Conservation (phyloP, 2,329 filamentous ascomycete species). For the Magnaporthiopsis rhizophila region DNA sequence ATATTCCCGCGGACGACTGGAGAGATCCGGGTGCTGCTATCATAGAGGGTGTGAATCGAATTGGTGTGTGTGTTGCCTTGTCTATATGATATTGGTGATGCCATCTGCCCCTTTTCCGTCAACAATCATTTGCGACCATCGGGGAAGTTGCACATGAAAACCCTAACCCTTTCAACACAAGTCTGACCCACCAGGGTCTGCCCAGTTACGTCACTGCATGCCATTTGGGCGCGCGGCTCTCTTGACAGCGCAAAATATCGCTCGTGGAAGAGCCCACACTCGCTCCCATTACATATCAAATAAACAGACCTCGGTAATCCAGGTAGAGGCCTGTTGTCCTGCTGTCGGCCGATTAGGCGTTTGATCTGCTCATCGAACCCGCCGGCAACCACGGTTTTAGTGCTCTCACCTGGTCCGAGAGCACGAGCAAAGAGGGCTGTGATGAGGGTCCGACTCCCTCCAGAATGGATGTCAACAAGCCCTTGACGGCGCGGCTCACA, state of each 20-base stretch:
- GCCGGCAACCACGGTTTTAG: background rate
- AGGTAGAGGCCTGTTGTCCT: background rate
- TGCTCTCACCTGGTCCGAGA: background rate
- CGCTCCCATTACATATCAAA: background rate
- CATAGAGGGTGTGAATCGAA: conserved; percentile 51
- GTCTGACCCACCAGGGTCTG: background rate
- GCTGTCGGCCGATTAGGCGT: too few species aligned
- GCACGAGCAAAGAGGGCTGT: background rate
- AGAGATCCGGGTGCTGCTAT: conserved; percentile 52
- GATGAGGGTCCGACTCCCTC: conserved; percentile 1
- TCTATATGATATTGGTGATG: background rate
- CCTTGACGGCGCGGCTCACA: conserved; percentile 2
- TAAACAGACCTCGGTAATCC: background rate
- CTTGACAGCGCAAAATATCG: background rate
- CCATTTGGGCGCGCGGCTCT: background rate
- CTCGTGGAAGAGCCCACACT: background rate
- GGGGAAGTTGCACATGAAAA: background rate
- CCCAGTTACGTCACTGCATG: background rate
- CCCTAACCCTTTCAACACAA: background rate
- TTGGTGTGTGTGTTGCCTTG: background rate
- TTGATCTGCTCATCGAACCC: background rate
- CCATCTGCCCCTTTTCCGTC: background rate
- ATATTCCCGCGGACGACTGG: conserved; percentile 52
- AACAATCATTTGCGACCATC: background rate
- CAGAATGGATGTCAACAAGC: conserved; percentile 3